Conservation (phyloP, 106 monocot genomes). For the Acanthochlamys bracteata region DNA sequence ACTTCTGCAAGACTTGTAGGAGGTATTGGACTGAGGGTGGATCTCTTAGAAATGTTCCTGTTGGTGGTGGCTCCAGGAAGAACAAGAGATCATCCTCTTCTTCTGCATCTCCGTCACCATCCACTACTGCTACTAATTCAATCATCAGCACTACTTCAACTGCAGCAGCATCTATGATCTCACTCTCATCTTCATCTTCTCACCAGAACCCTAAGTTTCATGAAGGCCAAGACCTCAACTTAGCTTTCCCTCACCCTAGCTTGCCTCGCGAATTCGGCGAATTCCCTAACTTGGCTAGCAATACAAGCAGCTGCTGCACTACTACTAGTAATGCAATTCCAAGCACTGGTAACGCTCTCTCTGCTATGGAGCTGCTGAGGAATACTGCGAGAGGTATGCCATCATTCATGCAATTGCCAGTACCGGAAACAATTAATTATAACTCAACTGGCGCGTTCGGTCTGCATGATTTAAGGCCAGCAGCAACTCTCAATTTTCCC, state of each 20-base stretch:
- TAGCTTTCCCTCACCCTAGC: conserved; percentile 26
- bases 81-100: conserved; percentile 45
- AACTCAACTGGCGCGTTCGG: conserved; percentile 24
- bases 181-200: conserved; percentile 2
- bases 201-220: conserved; percentile 34
- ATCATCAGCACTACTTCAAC: conserved; percentile 1
- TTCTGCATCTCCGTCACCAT: conserved; percentile 11
- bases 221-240: conserved; percentile 41
- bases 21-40: conserved; percentile 78
- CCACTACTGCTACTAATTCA: conserved; percentile 4
- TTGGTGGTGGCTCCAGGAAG: conserved; percentile 67
- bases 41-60: conserved; percentile 63
- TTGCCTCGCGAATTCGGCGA: conserved; percentile 10
- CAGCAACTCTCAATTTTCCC: conserved; percentile 23
- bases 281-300: conserved; percentile 26
- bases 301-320: neutral
- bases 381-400: conserved; percentile 20
- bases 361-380: conserved; percentile 67
- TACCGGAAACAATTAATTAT: conserved; percentile 5
- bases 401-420: conserved; percentile 35
- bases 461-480: conserved; percentile 42
- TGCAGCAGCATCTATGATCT: conserved; percentile 1
- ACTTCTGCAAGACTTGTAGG: conserved; percentile 75
- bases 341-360: conserved; percentile 11
- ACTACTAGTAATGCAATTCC: neutral